phyloP scores from a whole-genome alignment of 225 moss, liverwort and hornwort species.

The Asterella californica region DNA sequence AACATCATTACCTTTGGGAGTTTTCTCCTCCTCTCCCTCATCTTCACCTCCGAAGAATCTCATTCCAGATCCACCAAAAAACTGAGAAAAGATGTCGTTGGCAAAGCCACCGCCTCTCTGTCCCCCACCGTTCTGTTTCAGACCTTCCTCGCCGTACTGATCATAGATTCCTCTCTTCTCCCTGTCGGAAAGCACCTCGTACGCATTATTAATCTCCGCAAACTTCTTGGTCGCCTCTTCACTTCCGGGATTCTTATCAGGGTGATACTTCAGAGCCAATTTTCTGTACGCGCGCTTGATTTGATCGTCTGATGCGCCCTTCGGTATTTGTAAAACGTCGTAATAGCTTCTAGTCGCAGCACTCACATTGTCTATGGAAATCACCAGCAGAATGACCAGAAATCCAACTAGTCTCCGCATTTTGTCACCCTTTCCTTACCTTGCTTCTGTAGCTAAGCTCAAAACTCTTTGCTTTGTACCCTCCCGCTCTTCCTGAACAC shows the following conservation, averaged over 20 bases:
- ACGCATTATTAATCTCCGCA: slow-evolving; percentile 77
- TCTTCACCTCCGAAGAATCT: slow-evolving; percentile 53
- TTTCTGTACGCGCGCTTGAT: slow-evolving; percentile 77
- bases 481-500: background rate
- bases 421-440: slow-evolving; percentile 2
- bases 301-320: slow-evolving; percentile 66
- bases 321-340: slow-evolving; percentile 70
- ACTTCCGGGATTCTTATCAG: slow-evolving; percentile 77
- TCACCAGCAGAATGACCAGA: slow-evolving; percentile 11
- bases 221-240: slow-evolving; percentile 82
- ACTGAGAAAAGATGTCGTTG: slow-evolving; percentile 78
- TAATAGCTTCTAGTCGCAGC: slow-evolving; percentile 69
- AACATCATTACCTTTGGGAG: slow-evolving; percentile 84
- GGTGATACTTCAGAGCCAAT: slow-evolving; percentile 77
- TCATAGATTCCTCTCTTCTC: slow-evolving; percentile 77
- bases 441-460: too few relatives aligned
- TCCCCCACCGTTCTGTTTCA: slow-evolving; percentile 74
- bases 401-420: slow-evolving; percentile 25
- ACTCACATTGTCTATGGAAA: slow-evolving; percentile 21
- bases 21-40: slow-evolving; percentile 66
- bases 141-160: slow-evolving; percentile 76
- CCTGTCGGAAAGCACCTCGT: slow-evolving; percentile 63
- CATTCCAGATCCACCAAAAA: slow-evolving; percentile 71
- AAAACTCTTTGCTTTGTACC: too few relatives aligned
- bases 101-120: slow-evolving; percentile 61